Base-by-base conservation (phyloP, 73 alveolate species). In the Breviolum minutum region DNA sequence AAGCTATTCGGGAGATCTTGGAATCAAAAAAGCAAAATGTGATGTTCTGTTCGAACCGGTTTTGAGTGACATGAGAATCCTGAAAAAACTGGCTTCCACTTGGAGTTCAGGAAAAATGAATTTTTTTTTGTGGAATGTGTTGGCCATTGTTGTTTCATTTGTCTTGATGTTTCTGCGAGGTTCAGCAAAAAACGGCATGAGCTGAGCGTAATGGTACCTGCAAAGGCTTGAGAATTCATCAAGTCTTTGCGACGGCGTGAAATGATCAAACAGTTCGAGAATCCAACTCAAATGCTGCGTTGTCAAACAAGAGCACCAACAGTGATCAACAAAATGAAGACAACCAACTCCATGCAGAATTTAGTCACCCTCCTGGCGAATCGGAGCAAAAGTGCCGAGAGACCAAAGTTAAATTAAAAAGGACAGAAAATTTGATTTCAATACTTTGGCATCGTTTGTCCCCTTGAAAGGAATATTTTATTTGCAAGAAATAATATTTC, bases 171-270 rank as follows among this genome's bases (percentile, higher is more conserved):
- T 77, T 27, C 26, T n/a, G 63, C 64, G 69, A 90, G 96, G 96
- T 90, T 90, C 96, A 90, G 96, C 96, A 90, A 90, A 74, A 90
- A 90, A 87, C 87, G 96, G 87, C 22, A 20, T 90, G 96, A 90
- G 83, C 76, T 90, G 85, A 90, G 96, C 63, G 87, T 90, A 60
- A 48, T 63, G 40, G 96, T 90, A 87, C 96, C 87, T 7, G 96
- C 96, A 62, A 90, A 90, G 54, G 96, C 88, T 3, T 90, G 77
- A 80, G 85, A 17, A 71, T 27, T 27, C 11, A 9, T n/a, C 22
- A 54, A 71, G 26, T 12, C 9, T 20, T 16, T 63, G 13, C 11
- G 26, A 8, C 0, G 29, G 13, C 20, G 30, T 9, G 62, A 19
- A 27, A 61, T 76, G 12, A 27, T 71, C 5, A n/a, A 71, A 71